Base-by-base conservation (phyloP, 192 early-diverging fungal genomes). In the Backusella parvicylindrica region DNA sequence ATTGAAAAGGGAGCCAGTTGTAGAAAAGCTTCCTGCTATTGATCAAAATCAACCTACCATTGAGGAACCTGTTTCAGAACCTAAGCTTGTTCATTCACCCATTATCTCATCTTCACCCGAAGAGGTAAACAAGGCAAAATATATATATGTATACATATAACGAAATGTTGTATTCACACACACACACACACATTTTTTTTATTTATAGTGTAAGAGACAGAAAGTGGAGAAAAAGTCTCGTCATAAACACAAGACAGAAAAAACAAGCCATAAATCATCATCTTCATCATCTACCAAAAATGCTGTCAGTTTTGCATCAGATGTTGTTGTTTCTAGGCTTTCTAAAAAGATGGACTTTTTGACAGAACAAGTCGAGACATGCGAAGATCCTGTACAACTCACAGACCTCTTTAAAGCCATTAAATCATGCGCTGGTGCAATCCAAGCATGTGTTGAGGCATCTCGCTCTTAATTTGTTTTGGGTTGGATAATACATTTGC, bases 351-450 rank as follows among this genome's bases (percentile, higher is more conserved):
- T 78, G 16, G 33, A 41, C 9, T n/a, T 64, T 30, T 47, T 78
- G 40, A 78, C 71, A 31, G 21, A 53, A 2, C 32, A 50, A 30
- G 47, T 74, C 11, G 49, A 74, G 38, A 30, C 35, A 11, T 63
- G 68, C 5, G 35, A 63, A 32, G 72, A 78, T 78, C 56, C 72
- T 49, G 36, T 37, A 1, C 53, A 60, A 41, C 49, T 73, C 7
- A 37, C 28, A 26, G 6, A 64, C 2, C 50, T 74, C 7, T 78
- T 78, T 43, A 65, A 69, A 7, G 66, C 77, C 18, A 74, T 78
- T 18, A 70, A 70, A 49, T 26, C 50, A 37, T 73, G 77, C 43
- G 72, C 77, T 6, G 37, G 64, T 0, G 77, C 77, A 16, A 70
- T 78, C 0, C 21, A 70, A 38, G 67, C 77, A n/a, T 77, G 72